Conservation (phyloP, 1,284 basidiomycete species). For the Pseudozyma thailandica region DNA sequence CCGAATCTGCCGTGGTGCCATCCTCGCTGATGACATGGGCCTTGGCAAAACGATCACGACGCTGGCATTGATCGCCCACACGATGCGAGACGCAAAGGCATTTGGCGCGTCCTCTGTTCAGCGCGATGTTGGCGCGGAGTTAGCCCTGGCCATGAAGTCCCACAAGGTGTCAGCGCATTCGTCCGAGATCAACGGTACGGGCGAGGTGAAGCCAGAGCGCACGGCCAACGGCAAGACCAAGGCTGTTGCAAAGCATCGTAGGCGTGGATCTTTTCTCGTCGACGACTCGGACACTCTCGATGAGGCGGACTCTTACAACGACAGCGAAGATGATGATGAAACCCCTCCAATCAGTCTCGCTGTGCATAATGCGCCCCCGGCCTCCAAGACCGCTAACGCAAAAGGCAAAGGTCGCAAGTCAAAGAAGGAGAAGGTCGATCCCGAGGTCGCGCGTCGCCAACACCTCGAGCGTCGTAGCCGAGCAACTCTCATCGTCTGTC, state of each 20-base stretch:
- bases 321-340: constrained; percentile 18
- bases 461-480: constrained; percentile 73
- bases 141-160: constrained; percentile 13
- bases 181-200: constrained; percentile 3
- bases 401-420: constrained; percentile 69
- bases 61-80: constrained; percentile 86
- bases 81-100: constrained; percentile 76
- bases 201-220: constrained; percentile 8
- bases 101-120: constrained; percentile 72
- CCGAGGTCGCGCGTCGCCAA: constrained; percentile 47
- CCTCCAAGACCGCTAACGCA: constrained; percentile 70
- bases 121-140: constrained; percentile 14
- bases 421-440: constrained; percentile 73
- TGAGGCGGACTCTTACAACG: constrained; percentile 5
- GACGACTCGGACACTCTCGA: constrained; percentile 7
- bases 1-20: constrained; percentile 83
- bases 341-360: constrained; percentile 19
- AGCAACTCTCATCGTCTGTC: constrained; percentile 95
- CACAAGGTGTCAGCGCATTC: not conserved
- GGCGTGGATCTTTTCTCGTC: constrained; percentile 19
- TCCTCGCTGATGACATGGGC: constrained; percentile 82
- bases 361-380: constrained; percentile 39
- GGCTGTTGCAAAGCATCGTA: constrained; percentile 5
- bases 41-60: constrained; percentile 97
- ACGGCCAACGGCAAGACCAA: constrained; percentile 2